Conservation (phyloP, 1,139 yeast species). For the Candida sanyaensis region DNA sequence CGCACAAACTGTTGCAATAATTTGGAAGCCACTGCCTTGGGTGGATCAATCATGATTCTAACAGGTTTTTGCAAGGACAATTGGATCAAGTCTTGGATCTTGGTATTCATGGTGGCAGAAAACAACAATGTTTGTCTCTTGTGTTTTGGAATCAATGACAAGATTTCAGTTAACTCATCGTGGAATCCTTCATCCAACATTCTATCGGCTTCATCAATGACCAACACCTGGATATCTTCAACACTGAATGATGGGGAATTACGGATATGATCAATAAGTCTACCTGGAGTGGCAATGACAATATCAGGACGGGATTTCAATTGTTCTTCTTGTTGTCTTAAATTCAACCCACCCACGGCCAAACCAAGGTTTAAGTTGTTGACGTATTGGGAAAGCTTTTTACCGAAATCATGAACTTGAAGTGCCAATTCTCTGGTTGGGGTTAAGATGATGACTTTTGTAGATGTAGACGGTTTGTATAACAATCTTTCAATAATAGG, state of each 20-base stretch:
- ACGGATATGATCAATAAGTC: slow-evolving; percentile 94
- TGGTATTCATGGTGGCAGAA: slow-evolving; percentile 97
- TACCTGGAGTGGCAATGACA: slow-evolving; percentile 96
- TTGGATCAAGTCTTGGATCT: slow-evolving; percentile 83
- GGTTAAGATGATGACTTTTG: slow-evolving; percentile 85
- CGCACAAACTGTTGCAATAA: slow-evolving; percentile 92
- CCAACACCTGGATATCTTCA: slow-evolving; percentile 87
- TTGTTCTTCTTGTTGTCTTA: slow-evolving; percentile 94
- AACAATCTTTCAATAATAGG: slow-evolving; percentile 92
- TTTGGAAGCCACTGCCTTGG: slow-evolving; percentile 86
- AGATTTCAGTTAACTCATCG: slow-evolving; percentile 86
- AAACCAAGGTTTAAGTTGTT: slow-evolving; percentile 79
- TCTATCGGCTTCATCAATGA: slow-evolving; percentile 97
- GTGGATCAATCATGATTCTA: slow-evolving; percentile 94
- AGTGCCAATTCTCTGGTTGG: slow-evolving; percentile 99
- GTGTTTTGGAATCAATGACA: slow-evolving; percentile 76
- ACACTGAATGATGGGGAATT: slow-evolving; percentile 93
- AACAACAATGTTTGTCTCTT: slow-evolving; percentile 92
- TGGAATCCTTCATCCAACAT: slow-evolving; percentile 99
- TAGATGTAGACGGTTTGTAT: slow-evolving; percentile 85
- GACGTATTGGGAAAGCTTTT: slow-evolving; percentile 76
- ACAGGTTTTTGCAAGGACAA: slow-evolving; percentile 88
- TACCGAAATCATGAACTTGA: slow-evolving; percentile 93
- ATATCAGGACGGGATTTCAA: slow-evolving; percentile 90
- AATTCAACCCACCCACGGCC: slow-evolving; percentile 96